Evolutionary conservation across 257 asterid genomes (phyloP), one percentile per base, ranked within the genome.

Genomic region (Jacaranda copaia): DNA sequence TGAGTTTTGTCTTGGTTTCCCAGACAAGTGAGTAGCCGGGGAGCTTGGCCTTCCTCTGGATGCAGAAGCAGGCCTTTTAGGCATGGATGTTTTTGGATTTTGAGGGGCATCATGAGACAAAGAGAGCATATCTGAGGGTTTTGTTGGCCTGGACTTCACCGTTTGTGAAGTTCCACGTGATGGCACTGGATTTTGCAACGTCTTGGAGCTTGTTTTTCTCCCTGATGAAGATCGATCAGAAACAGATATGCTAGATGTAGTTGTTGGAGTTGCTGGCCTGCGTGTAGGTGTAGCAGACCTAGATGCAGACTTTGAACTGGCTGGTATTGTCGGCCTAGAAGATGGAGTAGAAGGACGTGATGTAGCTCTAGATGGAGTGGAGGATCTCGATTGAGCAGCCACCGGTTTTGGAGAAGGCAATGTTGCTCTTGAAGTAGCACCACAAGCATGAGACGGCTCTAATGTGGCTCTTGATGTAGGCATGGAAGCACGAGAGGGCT

Each of bases 41-140:
- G 79, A 75, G 72, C 70, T 75, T 14, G 76, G 77, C 63, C 92
- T 84, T 80, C 86, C 94, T 69, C 89, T 83, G 36, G 97, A 84
- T 42, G 92, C 92, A 51, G 96, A 91, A 60, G 82, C 81, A 16
- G 94, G 88, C 86, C 97, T 81, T 79, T 77, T 88, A 16, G 87
- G 88, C 74, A 81, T 51, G 19, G 76, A 55, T 16, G 73, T 42
- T 59, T 73, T 89, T 18, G 68, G 40, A 60, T 38, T 83, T 25
- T 78, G 78, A 82, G 86, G 74, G 38, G 80, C 79, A 75, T 86
- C 82, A n/a, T 73, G 83, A 18, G 85, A 69, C 5, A 65, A 39
- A 57, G 82, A 80, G 46, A 82, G 87, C 39, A 20, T 52, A 51
- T 82, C 91, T 9, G 81, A 49, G 8, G 88, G 77, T 59, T 84